A percentile compares a stretch with the other conserved stretches of the same genome.
Conservation (phyloP, 169 alveolate genomes). For the Plasmodium vinckei region DNA sequence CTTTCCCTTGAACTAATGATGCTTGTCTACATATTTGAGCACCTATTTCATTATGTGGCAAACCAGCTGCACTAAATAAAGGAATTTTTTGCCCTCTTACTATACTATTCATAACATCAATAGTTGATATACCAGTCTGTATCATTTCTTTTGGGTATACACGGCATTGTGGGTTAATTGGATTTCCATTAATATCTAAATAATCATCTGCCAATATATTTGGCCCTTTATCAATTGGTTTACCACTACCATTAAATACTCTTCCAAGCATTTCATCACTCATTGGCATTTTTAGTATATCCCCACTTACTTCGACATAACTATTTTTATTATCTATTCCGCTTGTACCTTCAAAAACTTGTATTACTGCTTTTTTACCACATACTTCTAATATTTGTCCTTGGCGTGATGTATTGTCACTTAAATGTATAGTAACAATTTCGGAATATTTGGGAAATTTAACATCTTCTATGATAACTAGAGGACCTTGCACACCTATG, state of each 20-base stretch:
- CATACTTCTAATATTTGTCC: constrained; percentile 98
- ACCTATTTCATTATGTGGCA: constrained; percentile 99
- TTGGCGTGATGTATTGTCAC: constrained; percentile 97
- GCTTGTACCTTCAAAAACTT: constrained; percentile 99
- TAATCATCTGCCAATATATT: constrained; percentile 98
- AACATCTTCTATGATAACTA: constrained; percentile 98
- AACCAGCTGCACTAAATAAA: constrained; percentile 99
- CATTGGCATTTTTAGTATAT: constrained; percentile 98
- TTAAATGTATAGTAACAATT: constrained; percentile 96
- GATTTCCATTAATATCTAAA: constrained; percentile 96
- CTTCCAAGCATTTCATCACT: constrained; percentile 99
- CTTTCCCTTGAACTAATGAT: constrained; percentile 98
- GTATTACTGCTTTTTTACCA: constrained; percentile 97
- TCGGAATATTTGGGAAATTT: constrained; percentile 99
- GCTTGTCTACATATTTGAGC: constrained; percentile 99
- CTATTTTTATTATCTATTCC: constrained; percentile 98
- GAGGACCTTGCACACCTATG: constrained; percentile 97
- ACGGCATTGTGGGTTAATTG: constrained; percentile 98
- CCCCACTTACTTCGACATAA: constrained; percentile 99
- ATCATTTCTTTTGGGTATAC: constrained; percentile 99
- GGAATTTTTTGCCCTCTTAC: constrained; percentile 99
- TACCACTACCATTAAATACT: constrained; percentile 99
- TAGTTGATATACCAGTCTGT: constrained; percentile 99
- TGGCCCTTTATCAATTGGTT: constrained; percentile 99
- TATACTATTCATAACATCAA: constrained; percentile 99